Percentiles rank a stretch among this genome's conserved stretches.
These are phyloP conservation scores for Rhodomyrtus psidioides DNA, from an alignment of 441 rosid genomes.

Conservation along the genomic window DNA sequence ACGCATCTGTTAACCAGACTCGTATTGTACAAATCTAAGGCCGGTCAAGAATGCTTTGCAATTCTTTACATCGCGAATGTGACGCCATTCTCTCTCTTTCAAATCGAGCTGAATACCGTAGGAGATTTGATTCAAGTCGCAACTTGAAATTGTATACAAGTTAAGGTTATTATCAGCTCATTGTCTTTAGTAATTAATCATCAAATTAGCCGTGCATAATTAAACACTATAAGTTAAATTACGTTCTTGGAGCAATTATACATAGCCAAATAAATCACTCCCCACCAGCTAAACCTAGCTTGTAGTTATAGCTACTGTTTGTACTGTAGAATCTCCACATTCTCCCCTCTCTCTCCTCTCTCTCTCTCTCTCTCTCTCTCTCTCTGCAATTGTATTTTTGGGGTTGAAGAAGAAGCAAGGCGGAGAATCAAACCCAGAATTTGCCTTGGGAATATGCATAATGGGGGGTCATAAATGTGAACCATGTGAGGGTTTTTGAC, in stretches of 20 bases:
- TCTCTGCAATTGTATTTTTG: neutral
- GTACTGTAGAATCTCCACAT: neutral
- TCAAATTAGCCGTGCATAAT: neutral
- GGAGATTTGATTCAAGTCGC: neutral
- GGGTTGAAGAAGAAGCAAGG: neutral
- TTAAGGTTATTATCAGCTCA: neutral
- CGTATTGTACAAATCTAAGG: neutral
- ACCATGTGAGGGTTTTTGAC: slow-evolving; percentile 23
- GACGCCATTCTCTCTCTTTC: neutral
- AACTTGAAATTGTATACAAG: neutral
- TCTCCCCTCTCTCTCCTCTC: neutral
- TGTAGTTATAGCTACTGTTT: neutral
- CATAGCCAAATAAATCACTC: neutral
- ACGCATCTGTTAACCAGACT: neutral
- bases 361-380: neutral
- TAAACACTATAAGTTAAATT: neutral
- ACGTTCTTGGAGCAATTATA: neutral
- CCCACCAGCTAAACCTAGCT: neutral
- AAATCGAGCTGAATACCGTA: neutral
- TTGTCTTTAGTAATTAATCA: neutral
- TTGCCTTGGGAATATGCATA: slow-evolving; percentile 17
- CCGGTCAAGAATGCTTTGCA: neutral
- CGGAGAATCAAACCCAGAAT: neutral
- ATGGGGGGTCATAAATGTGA: slow-evolving; percentile 13
- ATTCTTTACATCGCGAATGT: neutral